Evolutionary conservation across 768 basidiomycete genomes (phyloP).

Genomic region (Suillus bovinus): DNA sequence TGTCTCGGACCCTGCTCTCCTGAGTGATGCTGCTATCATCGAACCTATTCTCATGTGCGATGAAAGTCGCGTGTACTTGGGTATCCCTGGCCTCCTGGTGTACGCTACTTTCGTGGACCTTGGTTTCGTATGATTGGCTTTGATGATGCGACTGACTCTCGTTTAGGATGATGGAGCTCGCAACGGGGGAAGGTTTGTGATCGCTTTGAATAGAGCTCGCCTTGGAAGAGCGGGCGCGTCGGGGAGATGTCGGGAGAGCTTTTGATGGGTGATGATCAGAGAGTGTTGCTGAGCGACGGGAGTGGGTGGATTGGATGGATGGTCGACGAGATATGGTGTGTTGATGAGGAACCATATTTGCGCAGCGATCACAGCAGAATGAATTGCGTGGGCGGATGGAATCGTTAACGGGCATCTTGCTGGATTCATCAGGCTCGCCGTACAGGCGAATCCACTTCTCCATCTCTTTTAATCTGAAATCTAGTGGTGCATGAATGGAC

Average conservation of each 20-base stretch:
- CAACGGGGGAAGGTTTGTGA: conserved; percentile 15
- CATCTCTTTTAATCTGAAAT: conserved; percentile 78
- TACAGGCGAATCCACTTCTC: conserved; percentile 73
- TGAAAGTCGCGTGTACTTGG: background rate
- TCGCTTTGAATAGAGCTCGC: conserved; percentile 8
- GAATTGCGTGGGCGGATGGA: conserved; percentile 28
- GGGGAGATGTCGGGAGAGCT: conserved; percentile 15
- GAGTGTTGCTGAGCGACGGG: conserved; percentile 22
- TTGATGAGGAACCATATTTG: conserved; percentile 34
- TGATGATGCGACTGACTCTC: conserved; percentile 17
- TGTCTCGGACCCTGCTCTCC: conserved; percentile 14
- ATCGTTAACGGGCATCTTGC: conserved; percentile 21
- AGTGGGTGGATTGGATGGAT: conserved; percentile 22
- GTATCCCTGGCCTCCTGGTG: background rate
- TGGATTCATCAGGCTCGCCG: conserved; percentile 24
- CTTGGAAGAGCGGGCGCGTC: conserved; percentile 20
- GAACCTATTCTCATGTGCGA: conserved; percentile 8
- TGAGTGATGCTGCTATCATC: conserved; percentile 15
- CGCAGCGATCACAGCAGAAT: conserved; percentile 35
- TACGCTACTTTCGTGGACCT: conserved; percentile 20
- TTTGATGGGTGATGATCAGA: conserved; percentile 21
- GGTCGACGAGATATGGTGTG: conserved; percentile 32
- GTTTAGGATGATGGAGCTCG: conserved; percentile 13
- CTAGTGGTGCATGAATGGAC: conserved; percentile 65
- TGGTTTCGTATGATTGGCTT: conserved; percentile 15